These are phyloP conservation scores for Nothopassalora personata DNA, from an alignment of 2,329 filamentous ascomycete genomes.

Conservation along the genomic window DNA sequence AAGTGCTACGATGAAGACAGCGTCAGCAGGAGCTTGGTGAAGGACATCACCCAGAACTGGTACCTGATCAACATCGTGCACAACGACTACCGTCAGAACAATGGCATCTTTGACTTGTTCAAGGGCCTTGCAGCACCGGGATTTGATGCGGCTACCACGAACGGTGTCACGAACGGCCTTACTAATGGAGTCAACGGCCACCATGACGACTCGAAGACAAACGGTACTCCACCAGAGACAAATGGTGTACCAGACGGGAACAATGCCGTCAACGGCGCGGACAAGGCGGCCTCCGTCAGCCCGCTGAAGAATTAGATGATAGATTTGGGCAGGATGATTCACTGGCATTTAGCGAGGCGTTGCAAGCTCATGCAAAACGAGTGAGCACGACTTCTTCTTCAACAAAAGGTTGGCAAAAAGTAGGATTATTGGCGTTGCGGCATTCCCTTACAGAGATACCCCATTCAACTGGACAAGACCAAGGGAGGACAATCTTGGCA, in stretches of 20 bases:
- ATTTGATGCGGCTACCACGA: constrained; percentile 43
- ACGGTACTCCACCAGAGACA: constrained; percentile 20
- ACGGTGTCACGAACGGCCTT: constrained; percentile 10
- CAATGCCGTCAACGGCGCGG: constrained; percentile 28
- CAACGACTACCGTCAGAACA: constrained; percentile 88
- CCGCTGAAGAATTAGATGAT: constrained; percentile 23
- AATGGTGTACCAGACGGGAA: constrained; percentile 30
- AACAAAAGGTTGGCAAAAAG: constrained; percentile 22
- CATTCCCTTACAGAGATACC: constrained; percentile 25
- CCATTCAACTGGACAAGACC: constrained; percentile 29
- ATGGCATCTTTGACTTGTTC: constrained; percentile 80
- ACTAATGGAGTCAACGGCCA: constrained; percentile 14
- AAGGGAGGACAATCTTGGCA: background rate
- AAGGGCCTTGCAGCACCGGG: constrained; percentile 66
- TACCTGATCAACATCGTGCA: constrained; percentile 96
- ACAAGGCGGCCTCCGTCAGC: constrained; percentile 23
- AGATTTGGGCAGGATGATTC: constrained; percentile 8
- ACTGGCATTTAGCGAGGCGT: constrained; percentile 23
- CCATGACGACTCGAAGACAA: constrained; percentile 5
- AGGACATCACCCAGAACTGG: constrained; percentile 82
- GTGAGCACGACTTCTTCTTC: constrained; percentile 20
- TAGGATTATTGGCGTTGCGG: constrained; percentile 13
- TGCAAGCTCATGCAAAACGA: background rate
- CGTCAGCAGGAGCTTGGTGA: constrained; percentile 72
- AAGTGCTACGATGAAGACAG: constrained; percentile 76